Base-by-base conservation (phyloP, 2,329 filamentous ascomycete species). In the Penicillium sp. region DNA sequence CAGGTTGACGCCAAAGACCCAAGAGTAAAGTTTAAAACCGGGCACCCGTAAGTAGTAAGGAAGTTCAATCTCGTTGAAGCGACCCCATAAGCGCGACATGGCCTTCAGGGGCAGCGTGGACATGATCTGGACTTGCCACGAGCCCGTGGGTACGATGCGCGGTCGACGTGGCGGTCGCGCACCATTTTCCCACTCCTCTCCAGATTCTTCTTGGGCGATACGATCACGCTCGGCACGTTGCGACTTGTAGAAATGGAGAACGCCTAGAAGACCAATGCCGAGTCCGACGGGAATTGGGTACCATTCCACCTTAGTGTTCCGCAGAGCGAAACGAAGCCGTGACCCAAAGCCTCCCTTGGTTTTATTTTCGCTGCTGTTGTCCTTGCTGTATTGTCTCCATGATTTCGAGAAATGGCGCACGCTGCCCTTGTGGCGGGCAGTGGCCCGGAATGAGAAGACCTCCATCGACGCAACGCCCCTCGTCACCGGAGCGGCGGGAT, bases 61-160 rank as follows among this genome's bases (percentile, higher is more conserved):
- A 34, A 96, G 88, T 10, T 85, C 85, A 44, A 96, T 76, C 70
- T 95, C 91, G 71, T 96, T 96, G 78, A 96, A 95, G 47, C 81
- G 84, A 34, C 92, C 92, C 92, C 92, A 96, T 58, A 95, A 69
- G 43, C 92, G 84, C 31, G 91, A 96, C 42, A 96, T 81, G 33
- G 90, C 91, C 76, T 96, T 96, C 57, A 96, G 79, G 31, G 92
- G 92, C 54, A 96, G 77, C 2, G 90, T 95, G 7, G 90, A 95
- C 88, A 96, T 95, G 70, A 96, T 83, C 69, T 92, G 89, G 47
- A 96, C 89, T 68, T 93, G 89, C 89, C 92, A 96, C 71, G 92
- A 90, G 24, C 92, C 92, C 51, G 89, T 89, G 2, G 89, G 90
- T 34, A 88, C 82, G 65, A 95, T 85, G 53, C 85, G 81, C 44